Evolutionary conservation across 2,329 filamentous ascomycete species (phyloP).

Genomic region (Phialophora expanda): DNA sequence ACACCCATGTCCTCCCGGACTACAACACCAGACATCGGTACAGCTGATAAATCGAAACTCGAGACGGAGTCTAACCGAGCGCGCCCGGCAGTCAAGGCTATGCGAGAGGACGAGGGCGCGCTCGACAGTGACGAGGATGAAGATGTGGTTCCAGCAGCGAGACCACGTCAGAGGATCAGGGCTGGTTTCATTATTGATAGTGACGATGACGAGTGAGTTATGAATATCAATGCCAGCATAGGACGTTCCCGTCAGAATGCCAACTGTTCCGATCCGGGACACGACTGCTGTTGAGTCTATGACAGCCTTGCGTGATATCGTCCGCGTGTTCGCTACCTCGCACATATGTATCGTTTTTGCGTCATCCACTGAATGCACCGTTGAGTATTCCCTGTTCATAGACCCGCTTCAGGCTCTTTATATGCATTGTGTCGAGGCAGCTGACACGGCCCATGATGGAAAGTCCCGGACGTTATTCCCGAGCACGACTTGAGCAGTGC

Average conservation of each 20-base stretch:
- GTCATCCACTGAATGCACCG: neutral
- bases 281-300: neutral
- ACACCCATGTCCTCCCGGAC: constrained; percentile 40
- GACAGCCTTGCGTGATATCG: neutral
- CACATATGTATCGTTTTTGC: no score
- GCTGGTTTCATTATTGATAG: constrained; percentile 39
- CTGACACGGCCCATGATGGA: neutral
- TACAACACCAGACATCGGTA: constrained; percentile 23
- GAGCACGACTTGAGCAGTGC: neutral
- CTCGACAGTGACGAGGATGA: constrained; percentile 26
- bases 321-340: no score
- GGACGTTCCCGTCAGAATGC: neutral
- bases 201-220: constrained; percentile 37
- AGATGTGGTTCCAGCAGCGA: constrained; percentile 21
- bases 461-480: neutral
- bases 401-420: no score
- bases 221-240: neutral
- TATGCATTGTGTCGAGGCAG: no score
- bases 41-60: neutral
- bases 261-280: neutral
- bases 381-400: neutral
- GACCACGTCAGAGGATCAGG: constrained; percentile 25
- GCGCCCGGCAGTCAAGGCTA: neutral
- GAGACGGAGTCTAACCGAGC: constrained; percentile 25
- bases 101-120: neutral